Conservation (phyloP, 129 eudicot genomes). For the Silybum marianum region DNA sequence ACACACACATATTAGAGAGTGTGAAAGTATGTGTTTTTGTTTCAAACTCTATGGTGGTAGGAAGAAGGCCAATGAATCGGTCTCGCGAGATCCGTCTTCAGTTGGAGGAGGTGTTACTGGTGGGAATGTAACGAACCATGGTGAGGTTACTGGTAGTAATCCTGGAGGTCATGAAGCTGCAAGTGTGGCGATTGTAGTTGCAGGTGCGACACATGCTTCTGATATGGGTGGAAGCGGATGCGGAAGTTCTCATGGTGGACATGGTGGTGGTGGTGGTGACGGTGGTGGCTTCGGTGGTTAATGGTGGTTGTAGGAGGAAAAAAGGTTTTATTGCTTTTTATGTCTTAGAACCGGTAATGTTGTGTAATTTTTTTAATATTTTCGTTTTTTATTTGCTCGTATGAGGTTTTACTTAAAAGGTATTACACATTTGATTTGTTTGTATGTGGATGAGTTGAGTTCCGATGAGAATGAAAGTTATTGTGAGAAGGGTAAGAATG, state of each 20-base stretch:
- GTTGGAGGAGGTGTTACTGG: conserved; percentile 14
- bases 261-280: conserved; percentile 29
- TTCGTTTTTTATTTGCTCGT: not conserved
- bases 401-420: too few species aligned
- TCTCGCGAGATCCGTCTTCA: conserved; percentile 21
- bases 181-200: conserved; percentile 20
- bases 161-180: conserved; percentile 25
- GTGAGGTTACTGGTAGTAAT: not conserved
- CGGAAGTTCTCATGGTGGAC: conserved; percentile 37
- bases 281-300: conserved; percentile 27
- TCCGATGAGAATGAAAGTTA: too few species aligned
- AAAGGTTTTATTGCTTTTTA: not conserved
- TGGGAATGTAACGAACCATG: conserved; percentile 19
- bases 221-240: conserved; percentile 30
- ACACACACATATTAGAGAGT: not conserved
- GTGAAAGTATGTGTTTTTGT: conserved; percentile 28
- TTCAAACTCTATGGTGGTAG: conserved; percentile 24
- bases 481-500: too few species aligned
- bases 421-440: not conserved
- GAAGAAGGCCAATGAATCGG: conserved; percentile 25
- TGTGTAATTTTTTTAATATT: not conserved
- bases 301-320: not conserved
- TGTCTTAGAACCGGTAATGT: not conserved
- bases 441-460: too few species aligned
- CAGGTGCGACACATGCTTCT: conserved; percentile 15